Percentiles rank a stretch among this genome's conserved stretches.
Conservation (phyloP, 805 yeast genomes). For the Priceomyces castillae region DNA sequence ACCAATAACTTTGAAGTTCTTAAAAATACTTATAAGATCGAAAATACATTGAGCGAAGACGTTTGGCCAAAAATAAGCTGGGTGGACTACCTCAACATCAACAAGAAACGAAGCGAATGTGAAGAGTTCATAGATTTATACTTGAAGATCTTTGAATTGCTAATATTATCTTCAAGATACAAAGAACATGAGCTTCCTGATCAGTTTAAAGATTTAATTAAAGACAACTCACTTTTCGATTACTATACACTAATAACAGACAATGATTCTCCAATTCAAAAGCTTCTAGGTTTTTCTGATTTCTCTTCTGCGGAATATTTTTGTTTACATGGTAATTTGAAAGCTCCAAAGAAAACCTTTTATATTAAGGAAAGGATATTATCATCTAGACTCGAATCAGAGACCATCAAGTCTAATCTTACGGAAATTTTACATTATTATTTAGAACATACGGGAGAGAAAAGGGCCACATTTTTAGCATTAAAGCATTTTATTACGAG, state of each 20-base stretch:
- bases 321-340: conserved; percentile 21
- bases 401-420: conserved; percentile 11
- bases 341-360: conserved; percentile 17
- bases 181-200: neutral
- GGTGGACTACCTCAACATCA: conserved; percentile 32
- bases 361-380: conserved; percentile 11
- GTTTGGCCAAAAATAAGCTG: conserved; percentile 39
- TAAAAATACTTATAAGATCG: conserved; percentile 25
- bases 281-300: conserved; percentile 24
- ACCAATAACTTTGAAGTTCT: conserved; percentile 25
- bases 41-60: conserved; percentile 25
- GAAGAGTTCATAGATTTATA: conserved; percentile 26
- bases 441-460: conserved; percentile 7
- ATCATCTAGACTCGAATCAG: neutral
- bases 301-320: conserved; percentile 33
- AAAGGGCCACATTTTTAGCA: conserved; percentile 12
- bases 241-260: conserved; percentile 1
- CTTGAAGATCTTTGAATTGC: conserved; percentile 33
- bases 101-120: conserved; percentile 26
- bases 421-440: conserved; percentile 18
- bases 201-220: neutral
- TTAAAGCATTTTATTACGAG: conserved; percentile 27
- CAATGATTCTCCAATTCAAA: neutral
- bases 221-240: conserved; percentile 1
- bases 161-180: conserved; percentile 10